These are phyloP conservation scores for Litsea cubeba DNA, from an alignment of 164 flowering plant genomes.

Conservation along the genomic window DNA sequence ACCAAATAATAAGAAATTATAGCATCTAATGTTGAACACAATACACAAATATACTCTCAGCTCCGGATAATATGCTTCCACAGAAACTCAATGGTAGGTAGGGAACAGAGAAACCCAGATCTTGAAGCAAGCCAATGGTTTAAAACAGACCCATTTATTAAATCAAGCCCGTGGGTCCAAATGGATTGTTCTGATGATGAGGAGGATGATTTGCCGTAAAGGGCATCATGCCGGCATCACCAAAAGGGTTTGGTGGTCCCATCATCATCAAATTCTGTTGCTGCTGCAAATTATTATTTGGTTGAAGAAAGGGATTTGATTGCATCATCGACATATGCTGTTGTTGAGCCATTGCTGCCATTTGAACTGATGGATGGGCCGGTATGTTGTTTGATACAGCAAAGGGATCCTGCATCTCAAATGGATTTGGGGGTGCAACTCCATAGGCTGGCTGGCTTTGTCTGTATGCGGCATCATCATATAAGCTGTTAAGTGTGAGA, in stretches of 20 bases:
- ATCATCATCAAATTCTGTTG: slow-evolving; percentile 31
- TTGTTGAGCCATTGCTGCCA: slow-evolving; percentile 57
- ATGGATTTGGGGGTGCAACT: slow-evolving; percentile 78
- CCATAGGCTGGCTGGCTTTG: slow-evolving; percentile 82
- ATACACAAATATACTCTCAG: slow-evolving; percentile 5
- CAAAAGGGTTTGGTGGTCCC: slow-evolving; percentile 76
- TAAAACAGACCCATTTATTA: slow-evolving; percentile 18
- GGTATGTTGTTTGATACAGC: slow-evolving; percentile 51
- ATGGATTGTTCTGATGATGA: slow-evolving; percentile 77
- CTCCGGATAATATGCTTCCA: background rate
- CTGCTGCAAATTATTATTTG: slow-evolving; percentile 34
- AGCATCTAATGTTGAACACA: background rate
- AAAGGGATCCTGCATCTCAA: slow-evolving; percentile 87
- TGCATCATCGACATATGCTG: slow-evolving; percentile 5
- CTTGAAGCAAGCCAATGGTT: background rate
- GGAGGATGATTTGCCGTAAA: slow-evolving; percentile 46
- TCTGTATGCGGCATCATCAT: slow-evolving; percentile 85
- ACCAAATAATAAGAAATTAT: no score
- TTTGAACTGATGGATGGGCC: slow-evolving; percentile 63
- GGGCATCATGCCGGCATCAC: slow-evolving; percentile 61
- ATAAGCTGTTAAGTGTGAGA: slow-evolving; percentile 74
- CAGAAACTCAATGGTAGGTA: background rate
- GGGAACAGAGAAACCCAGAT: background rate
- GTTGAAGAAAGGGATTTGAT: slow-evolving; percentile 66
- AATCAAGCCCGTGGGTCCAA: slow-evolving; percentile 68